Conservation (phyloP, 2,329 filamentous ascomycete species). For the Thelonectria discophora region DNA sequence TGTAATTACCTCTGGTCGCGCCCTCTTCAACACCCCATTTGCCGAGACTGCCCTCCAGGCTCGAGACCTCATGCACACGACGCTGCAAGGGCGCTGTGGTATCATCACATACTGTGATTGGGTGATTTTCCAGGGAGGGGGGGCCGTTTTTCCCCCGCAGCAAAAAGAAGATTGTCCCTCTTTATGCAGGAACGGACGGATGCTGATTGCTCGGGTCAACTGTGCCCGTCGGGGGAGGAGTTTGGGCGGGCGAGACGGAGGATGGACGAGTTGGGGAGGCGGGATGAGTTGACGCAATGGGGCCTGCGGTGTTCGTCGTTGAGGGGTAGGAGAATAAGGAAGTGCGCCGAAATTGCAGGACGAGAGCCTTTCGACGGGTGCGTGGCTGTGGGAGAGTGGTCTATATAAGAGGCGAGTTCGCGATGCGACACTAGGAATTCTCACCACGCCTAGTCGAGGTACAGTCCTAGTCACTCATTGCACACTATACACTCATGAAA, state of each 20-base stretch:
- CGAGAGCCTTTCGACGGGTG: not conserved
- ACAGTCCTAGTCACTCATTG: not conserved
- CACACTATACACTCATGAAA: too few species aligned
- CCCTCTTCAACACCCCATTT: conserved; percentile 1
- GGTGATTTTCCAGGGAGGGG: conserved; percentile 8
- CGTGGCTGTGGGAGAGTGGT: not conserved
- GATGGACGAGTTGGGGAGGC: conserved; percentile 1
- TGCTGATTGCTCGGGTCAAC: conserved; percentile 6
- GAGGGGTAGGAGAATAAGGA: not conserved
- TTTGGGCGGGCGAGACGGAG: not conserved
- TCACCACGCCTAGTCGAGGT: not conserved
- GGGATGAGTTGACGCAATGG: conserved; percentile 1
- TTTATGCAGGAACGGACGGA: conserved; percentile 1
- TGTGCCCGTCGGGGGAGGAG: not conserved
- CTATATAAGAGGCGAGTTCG: not conserved
- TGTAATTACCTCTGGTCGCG: conserved; percentile 17
- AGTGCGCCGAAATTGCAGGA: conserved; percentile 18
- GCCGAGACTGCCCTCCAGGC: not conserved
- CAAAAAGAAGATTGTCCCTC: not conserved
- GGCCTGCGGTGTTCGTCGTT: not conserved
- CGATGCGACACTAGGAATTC: not conserved
- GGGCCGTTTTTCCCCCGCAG: not conserved
- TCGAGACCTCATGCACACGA: conserved; percentile 1
- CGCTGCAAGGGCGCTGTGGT: conserved; percentile 10
- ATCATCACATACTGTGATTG: conserved; percentile 15